Percentiles rank a stretch among this genome's conserved stretches.
These are phyloP conservation scores for Pilatotrama ljubarskyi DNA, from an alignment of 768 basidiomycete species.

Conservation along the genomic window DNA sequence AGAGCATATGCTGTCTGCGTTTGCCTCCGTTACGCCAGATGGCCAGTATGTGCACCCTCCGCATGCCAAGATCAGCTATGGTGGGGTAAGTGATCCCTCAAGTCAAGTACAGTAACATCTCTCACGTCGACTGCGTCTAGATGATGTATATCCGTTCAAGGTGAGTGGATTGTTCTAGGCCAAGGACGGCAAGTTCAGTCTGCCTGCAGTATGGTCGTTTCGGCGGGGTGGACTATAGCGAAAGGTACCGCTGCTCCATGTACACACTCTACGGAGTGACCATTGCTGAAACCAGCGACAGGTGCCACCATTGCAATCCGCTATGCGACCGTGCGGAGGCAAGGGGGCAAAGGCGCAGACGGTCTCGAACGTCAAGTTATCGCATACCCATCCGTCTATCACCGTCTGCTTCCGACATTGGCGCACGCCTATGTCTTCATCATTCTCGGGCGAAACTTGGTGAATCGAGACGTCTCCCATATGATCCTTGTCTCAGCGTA, in stretches of 20 bases:
- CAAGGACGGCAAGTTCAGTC: not conserved
- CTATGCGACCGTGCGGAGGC: conserved; percentile 71
- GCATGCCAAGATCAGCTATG: conserved; percentile 74
- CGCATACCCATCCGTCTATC: conserved; percentile 70
- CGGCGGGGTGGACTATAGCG: conserved; percentile 62
- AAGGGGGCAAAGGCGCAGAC: conserved; percentile 52
- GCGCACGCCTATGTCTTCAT: conserved; percentile 72
- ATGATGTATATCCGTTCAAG: conserved; percentile 73
- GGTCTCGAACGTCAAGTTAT: conserved; percentile 69
- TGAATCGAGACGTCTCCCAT: conserved; percentile 33
- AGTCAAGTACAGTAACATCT: not conserved
- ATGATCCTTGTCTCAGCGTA: not conserved
- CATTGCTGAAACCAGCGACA: conserved; percentile 20
- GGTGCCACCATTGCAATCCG: conserved; percentile 66
- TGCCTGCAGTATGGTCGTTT: conserved; percentile 56
- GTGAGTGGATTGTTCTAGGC: conserved; percentile 36
- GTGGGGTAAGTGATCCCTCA: conserved; percentile 51
- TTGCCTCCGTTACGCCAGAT: conserved; percentile 65
- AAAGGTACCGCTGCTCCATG: conserved; percentile 46
- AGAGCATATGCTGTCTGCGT: conserved; percentile 73
- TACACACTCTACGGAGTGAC: not conserved
- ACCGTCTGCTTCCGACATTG: conserved; percentile 70
- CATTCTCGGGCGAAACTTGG: conserved; percentile 58
- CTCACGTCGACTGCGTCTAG: conserved; percentile 33
- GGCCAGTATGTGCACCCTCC: conserved; percentile 66